Evolutionary conservation across 2,329 filamentous ascomycete species (phyloP).

Genomic region (Rutstroemia sp.): DNA sequence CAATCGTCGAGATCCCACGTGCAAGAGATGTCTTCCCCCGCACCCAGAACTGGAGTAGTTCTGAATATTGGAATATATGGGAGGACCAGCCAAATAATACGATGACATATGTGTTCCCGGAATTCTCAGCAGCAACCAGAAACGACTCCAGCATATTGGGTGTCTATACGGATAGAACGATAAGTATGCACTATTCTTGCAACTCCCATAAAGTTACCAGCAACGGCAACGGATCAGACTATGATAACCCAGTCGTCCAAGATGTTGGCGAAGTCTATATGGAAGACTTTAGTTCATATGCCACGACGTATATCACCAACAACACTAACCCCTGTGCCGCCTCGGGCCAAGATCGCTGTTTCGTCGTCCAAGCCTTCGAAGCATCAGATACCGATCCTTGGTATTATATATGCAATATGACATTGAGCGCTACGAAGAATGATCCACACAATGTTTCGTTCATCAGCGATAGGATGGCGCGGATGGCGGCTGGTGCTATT

Average conservation of each 20-base stretch:
- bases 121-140: slow-evolving; percentile 17
- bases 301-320: slow-evolving; percentile 34
- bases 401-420: slow-evolving; percentile 37
- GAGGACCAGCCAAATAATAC: neutral
- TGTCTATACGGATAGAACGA: slow-evolving; percentile 30
- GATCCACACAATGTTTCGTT: slow-evolving; percentile 20
- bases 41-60: neutral
- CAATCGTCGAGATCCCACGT: slow-evolving; percentile 5
- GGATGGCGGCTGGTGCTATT: slow-evolving; percentile 32
- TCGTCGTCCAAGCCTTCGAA: slow-evolving; percentile 33
- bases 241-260: slow-evolving; percentile 24
- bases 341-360: slow-evolving; percentile 15
- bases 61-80: neutral
- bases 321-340: slow-evolving; percentile 13
- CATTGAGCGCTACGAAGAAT: slow-evolving; percentile 31
- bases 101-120: slow-evolving; percentile 29
- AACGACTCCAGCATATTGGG: slow-evolving; percentile 14
- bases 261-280: slow-evolving; percentile 20
- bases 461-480: slow-evolving; percentile 31
- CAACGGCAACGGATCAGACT: slow-evolving; percentile 29
- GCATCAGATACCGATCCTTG: slow-evolving; percentile 31
- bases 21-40: neutral
- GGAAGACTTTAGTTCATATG: slow-evolving; percentile 24
- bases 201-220: slow-evolving; percentile 26
- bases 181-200: slow-evolving; percentile 29